phyloP scores from a whole-genome alignment of 2,329 filamentous ascomycete genomes.

The Hirsutella minnesotensis region DNA sequence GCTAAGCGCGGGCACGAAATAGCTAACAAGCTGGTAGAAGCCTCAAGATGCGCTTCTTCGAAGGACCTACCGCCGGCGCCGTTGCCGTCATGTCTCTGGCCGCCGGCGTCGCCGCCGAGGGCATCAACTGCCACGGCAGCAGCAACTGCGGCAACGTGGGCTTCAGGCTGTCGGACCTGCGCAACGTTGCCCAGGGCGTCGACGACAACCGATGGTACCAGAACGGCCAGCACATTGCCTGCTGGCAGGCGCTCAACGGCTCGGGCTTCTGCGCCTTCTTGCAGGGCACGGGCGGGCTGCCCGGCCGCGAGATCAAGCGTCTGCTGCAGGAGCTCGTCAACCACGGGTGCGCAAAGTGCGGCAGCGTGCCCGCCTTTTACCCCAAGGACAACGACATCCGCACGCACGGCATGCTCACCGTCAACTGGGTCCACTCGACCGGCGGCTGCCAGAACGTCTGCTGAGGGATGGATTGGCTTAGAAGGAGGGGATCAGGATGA shows the following conservation, averaged over 20 bases:
- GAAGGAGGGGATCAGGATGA: too few species aligned
- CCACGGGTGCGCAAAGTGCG: background rate
- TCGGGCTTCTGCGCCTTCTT: background rate
- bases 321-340: background rate
- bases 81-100: background rate
- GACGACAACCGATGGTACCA: background rate
- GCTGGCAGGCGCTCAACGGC: background rate
- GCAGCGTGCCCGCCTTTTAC: background rate
- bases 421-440: background rate
- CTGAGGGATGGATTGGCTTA: too few species aligned
- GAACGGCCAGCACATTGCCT: background rate
- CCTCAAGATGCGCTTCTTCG: background rate
- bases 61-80: background rate
- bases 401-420: background rate
- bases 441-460: background rate
- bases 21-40: background rate
- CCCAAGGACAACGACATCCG: background rate
- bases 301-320: background rate
- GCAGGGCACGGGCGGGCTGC: background rate
- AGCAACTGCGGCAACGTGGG: background rate
- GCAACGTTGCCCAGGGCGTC: background rate
- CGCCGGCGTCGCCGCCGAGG: background rate
- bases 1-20: too few species aligned
- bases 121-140: constrained; percentile 1
- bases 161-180: background rate